Conservation (phyloP, 148 eudicot species). For the Fagopyrum esculentum region DNA sequence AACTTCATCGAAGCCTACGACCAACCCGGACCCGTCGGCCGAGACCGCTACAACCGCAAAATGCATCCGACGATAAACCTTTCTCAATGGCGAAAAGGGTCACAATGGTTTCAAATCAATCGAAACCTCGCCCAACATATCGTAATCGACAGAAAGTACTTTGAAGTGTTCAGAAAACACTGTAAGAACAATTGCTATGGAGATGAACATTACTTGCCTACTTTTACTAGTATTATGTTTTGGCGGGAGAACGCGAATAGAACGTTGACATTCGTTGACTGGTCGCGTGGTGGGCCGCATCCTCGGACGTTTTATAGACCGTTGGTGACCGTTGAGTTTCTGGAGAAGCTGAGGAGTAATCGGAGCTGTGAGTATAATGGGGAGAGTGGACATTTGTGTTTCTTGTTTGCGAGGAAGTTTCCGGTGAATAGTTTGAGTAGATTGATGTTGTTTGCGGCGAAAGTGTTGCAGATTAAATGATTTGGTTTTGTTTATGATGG, state of each 20-base stretch:
- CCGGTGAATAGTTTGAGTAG: constrained; percentile 11
- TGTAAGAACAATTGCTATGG: constrained; percentile 8
- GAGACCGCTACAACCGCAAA: constrained; percentile 11
- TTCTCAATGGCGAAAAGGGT: constrained; percentile 17
- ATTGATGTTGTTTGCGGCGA: not conserved
- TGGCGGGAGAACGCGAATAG: constrained; percentile 11
- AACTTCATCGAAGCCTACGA: constrained; percentile 18
- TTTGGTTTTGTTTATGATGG: not conserved
- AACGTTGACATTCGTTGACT: constrained; percentile 12
- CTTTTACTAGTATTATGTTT: constrained; percentile 1
- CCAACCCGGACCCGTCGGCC: constrained; percentile 11
- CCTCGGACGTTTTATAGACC: constrained; percentile 3
- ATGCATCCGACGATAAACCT: constrained; percentile 10
- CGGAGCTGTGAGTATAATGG: constrained; percentile 6
- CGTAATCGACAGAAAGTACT: not conserved
- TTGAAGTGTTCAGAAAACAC: not conserved
- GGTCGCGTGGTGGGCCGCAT: constrained; percentile 12
- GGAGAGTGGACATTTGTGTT: not conserved
- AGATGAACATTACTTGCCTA: constrained; percentile 15
- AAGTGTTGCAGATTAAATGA: constrained; percentile 13
- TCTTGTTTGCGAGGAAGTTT: constrained; percentile 13
- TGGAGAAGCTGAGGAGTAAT: constrained; percentile 1
- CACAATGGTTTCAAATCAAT: constrained; percentile 15
- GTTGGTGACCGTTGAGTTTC: constrained; percentile 11
- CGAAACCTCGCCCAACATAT: not conserved